These are phyloP conservation scores for Penicillium psychrosexuale DNA, from an alignment of 2,329 filamentous ascomycete species.

Conservation along the genomic window DNA sequence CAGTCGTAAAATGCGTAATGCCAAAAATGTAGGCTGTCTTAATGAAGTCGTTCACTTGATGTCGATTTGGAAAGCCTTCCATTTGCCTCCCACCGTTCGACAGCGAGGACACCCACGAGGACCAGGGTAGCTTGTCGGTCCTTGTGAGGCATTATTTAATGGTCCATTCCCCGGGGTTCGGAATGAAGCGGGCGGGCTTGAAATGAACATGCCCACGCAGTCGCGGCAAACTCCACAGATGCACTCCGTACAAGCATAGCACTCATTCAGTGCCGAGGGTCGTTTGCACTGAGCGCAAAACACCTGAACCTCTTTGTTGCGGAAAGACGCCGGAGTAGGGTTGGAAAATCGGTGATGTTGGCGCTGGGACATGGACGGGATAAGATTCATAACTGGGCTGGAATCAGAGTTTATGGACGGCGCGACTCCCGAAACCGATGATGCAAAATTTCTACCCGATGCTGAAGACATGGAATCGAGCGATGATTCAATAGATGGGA, in stretches of 20 bases:
- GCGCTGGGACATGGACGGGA: slow-evolving; percentile 35
- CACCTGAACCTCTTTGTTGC: slow-evolving; percentile 65
- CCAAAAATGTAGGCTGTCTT: slow-evolving; percentile 11
- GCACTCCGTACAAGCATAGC: slow-evolving; percentile 92
- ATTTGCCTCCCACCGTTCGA: slow-evolving; percentile 46
- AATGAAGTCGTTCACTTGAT: slow-evolving; percentile 36
- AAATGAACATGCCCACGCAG: slow-evolving; percentile 61
- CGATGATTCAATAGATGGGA: slow-evolving; percentile 83
- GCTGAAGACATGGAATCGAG: slow-evolving; percentile 53
- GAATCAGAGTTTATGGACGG: slow-evolving; percentile 70
- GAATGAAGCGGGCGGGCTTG: slow-evolving; percentile 41
- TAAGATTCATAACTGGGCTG: slow-evolving; percentile 51
- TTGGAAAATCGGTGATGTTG: slow-evolving; percentile 44
- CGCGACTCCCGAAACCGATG: slow-evolving; percentile 61
- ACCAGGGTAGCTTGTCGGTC: slow-evolving; percentile 38
- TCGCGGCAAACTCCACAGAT: slow-evolving; percentile 88
- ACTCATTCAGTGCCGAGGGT: slow-evolving; percentile 72
- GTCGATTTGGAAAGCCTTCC: slow-evolving; percentile 50
- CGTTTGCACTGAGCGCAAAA: slow-evolving; percentile 87
- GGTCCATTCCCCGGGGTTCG: slow-evolving; percentile 31
- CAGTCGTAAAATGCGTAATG: slow-evolving; percentile 34
- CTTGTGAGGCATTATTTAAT: slow-evolving; percentile 21
- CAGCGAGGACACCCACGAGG: slow-evolving; percentile 47
- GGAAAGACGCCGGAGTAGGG: slow-evolving; percentile 53
- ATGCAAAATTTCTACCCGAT: slow-evolving; percentile 67